phyloP scores from a whole-genome alignment of 2,329 filamentous ascomycete species.

The Fusarium globosum region DNA sequence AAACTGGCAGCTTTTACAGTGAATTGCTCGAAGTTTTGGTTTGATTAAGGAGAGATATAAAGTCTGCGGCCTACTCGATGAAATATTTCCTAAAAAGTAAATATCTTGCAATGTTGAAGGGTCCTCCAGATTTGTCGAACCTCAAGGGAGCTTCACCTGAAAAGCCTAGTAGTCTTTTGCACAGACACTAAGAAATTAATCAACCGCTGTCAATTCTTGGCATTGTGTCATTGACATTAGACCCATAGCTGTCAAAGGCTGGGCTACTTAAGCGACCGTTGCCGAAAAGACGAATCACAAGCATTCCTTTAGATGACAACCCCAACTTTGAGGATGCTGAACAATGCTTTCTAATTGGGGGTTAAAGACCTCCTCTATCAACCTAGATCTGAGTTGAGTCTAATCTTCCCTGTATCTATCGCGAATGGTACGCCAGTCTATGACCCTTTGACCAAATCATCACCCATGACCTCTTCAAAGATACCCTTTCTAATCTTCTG shows the following conservation, averaged over 20 bases:
- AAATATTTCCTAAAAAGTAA: background rate
- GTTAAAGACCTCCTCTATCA: background rate
- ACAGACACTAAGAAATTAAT: background rate
- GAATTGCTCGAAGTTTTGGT: background rate
- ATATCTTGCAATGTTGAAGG: background rate
- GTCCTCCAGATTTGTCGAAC: background rate
- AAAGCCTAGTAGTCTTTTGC: background rate
- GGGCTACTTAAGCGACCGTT: constrained; percentile 19
- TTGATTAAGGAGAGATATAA: background rate
- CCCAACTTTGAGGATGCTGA: background rate
- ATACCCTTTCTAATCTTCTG: constrained; percentile 58
- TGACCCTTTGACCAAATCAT: constrained; percentile 10
- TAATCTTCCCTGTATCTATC: background rate
- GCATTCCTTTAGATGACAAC: background rate
- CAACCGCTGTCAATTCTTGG: constrained; percentile 12
- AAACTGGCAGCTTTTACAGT: background rate
- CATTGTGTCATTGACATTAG: constrained; percentile 1
- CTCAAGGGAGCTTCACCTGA: background rate
- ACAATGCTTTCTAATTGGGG: background rate
- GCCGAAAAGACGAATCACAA: constrained; percentile 22
- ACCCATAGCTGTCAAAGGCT: constrained; percentile 4
- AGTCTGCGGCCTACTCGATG: background rate
- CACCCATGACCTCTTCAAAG: constrained; percentile 37
- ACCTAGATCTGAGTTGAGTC: background rate
- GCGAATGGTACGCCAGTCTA: background rate